Conservation (phyloP, 2,329 filamentous ascomycete genomes). For the Xylariaceae sp. region DNA sequence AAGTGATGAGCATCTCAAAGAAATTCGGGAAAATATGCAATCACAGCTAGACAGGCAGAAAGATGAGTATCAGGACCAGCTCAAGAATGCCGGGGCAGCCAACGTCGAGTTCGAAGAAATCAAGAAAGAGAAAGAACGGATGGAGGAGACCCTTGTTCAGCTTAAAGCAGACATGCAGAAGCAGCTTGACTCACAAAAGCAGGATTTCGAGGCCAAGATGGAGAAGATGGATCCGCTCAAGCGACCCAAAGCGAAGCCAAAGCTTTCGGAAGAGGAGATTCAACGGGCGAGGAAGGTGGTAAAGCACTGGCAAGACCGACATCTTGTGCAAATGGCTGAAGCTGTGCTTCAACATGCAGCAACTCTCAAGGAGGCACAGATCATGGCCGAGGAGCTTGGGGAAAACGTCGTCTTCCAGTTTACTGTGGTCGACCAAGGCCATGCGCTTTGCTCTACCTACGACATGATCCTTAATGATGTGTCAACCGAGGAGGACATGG, state of each 20-base stretch:
- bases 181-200: slow-evolving; percentile 75
- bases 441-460: slow-evolving; percentile 86
- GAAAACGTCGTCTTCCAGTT: slow-evolving; percentile 94
- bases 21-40: slow-evolving; percentile 77
- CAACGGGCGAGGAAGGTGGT: slow-evolving; percentile 59
- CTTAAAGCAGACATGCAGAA: slow-evolving; percentile 86
- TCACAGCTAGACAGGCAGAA: slow-evolving; percentile 75
- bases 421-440: slow-evolving; percentile 79
- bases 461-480: slow-evolving; percentile 93
- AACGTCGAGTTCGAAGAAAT: slow-evolving; percentile 78
- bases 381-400: slow-evolving; percentile 95
- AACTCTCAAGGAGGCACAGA: slow-evolving; percentile 86
- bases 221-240: slow-evolving; percentile 64
- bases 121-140: slow-evolving; percentile 70
- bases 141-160: slow-evolving; percentile 72
- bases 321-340: slow-evolving; percentile 92
- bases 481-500: slow-evolving; percentile 73
- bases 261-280: slow-evolving; percentile 65
- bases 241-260: slow-evolving; percentile 51
- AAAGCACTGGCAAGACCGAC: slow-evolving; percentile 71
- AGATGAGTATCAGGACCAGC: slow-evolving; percentile 70
- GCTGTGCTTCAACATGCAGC: slow-evolving; percentile 81
- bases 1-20: slow-evolving; percentile 65
- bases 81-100: slow-evolving; percentile 66
- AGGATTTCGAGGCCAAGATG: slow-evolving; percentile 76